Evolutionary conservation across 1,284 basidiomycete species (phyloP), one percentile per base, ranked within the genome.

Genomic region (Inonotus obliquus): DNA sequence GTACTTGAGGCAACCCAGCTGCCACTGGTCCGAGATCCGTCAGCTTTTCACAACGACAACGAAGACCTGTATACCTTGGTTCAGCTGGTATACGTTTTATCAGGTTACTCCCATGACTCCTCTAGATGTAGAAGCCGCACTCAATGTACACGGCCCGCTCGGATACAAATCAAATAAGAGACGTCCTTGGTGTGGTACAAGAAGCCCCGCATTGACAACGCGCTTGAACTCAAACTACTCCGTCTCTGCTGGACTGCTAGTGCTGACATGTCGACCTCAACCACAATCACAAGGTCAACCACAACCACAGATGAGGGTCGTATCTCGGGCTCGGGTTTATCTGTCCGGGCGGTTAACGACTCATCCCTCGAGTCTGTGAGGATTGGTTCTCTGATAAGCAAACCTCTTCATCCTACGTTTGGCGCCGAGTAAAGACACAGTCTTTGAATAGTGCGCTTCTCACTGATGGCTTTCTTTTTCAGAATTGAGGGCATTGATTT

Each of bases 401-500:
- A 63, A 53, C 66, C 66, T 29, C 59, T n/a, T n/a, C n/a, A n/a
- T n/a, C n/a, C n/a, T n/a, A n/a, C n/a, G n/a, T 68, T 69, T 48
- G 68, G 54, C 32, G 68, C 68, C 14, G 68, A 69, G 64, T 65
- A 57, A 39, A 58, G 27, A 41, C n/a, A 23, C n/a, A 19, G n/a
- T 23, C 2, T 4, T 17, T 19, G 13, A 55, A 11, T 53, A 23
- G 4, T 21, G 55, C 27, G n/a, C n/a, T 13, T 17, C 37, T 27
- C 14, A 23, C 25, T 54, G 44, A 29, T 55, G 4, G 23, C 27
- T 13, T 32, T n/a, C n/a, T n/a, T n/a, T n/a, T 38, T n/a, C 19
- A 63, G 61, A 54, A 63, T 67, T 32, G 58, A 58, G 38, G 68
- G 68, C 27, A 61, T 69, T 29, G 68, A 69, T 49, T 69, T 69